Evolutionary conservation across 495 filamentous ascomycete genomes (phyloP), one percentile per base, ranked within the genome.

Genomic region (Penicillium nucicola): DNA sequence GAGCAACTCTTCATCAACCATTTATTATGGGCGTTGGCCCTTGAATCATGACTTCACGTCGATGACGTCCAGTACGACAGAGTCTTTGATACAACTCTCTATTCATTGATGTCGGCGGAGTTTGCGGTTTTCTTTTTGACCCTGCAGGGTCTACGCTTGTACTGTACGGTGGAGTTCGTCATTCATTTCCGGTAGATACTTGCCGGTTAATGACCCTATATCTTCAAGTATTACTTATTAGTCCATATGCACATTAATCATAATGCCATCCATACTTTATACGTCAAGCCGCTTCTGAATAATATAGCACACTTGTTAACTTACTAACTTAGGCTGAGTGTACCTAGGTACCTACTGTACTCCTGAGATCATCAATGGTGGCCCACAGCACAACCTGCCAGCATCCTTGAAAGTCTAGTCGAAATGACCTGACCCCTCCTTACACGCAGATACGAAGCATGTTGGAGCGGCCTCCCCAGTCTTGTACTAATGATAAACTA

Each of bases 221-320:
- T 47, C 32, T 39, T 45, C 42, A 13, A 25, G 20, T 25, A 61
- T 53, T 56, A 52, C 58, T 60, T 59, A 65, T 60, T 32, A 62
- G 58, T 64, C 52, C 52, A 67, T 52, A 67, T 71, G 58, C 64
- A 34, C 32, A 47, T 42, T 69, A 72, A 71, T 71, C 48, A 62
- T 74, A 67, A 70, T 74, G 17, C 28, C 55, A 60, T 19, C 14
- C 11, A 42, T 28, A 13, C 11, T 44, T 42, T 28, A 44, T 40
- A n/a, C 14, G 13, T 11, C 12, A 11, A 11, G 18, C 5, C 25
- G 0, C 25, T 28, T 28, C 6, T 28, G 25, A 28, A 28, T 5
- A 28, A 9, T 1, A 28, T 28, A 8, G 1, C 7, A 9, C 7
- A 28, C 5, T 28, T 28, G 25, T 28, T 8, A 28, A 28, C 10